These are phyloP conservation scores for Tulasnella sp. DNA, from an alignment of 768 basidiomycete genomes.

Conservation along the genomic window DNA sequence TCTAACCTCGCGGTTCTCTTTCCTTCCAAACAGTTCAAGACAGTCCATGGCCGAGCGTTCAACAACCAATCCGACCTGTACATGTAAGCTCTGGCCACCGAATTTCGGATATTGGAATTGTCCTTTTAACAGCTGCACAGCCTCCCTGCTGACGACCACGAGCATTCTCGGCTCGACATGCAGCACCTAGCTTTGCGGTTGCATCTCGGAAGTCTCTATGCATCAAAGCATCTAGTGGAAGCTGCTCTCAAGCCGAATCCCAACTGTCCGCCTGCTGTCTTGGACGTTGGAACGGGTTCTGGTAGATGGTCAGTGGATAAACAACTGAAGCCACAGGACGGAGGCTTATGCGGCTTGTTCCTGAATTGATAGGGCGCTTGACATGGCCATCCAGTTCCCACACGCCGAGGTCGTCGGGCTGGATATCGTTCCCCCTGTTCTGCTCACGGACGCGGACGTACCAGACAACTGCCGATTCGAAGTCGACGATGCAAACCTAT, in stretches of 20 bases:
- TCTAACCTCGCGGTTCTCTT: neutral
- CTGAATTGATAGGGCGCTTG: constrained; percentile 31
- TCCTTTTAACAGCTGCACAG: neutral
- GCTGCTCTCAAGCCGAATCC: neutral
- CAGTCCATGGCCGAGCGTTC: constrained; percentile 12
- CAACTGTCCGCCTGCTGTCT: neutral
- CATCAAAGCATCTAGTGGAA: constrained; percentile 1
- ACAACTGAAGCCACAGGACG: too few relatives aligned
- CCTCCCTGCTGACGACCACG: constrained; percentile 31
- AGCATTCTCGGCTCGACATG: constrained; percentile 20
- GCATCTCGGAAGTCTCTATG: constrained; percentile 14
- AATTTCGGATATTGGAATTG: neutral
- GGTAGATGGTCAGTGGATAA: constrained; percentile 20
- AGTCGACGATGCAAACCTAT: constrained; percentile 31
- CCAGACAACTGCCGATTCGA: constrained; percentile 26
- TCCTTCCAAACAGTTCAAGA: constrained; percentile 13
- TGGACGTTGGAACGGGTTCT: constrained; percentile 31
- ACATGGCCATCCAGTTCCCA: constrained; percentile 35
- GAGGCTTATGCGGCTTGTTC: neutral
- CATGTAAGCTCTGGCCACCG: neutral
- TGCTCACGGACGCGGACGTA: neutral
- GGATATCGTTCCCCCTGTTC: constrained; percentile 32
- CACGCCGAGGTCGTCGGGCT: constrained; percentile 35
- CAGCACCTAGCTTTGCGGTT: constrained; percentile 18
- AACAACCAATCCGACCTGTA: constrained; percentile 21